Conservation (phyloP, 371 early-diverging fungal genomes). For the Chytridium lagenaria region DNA sequence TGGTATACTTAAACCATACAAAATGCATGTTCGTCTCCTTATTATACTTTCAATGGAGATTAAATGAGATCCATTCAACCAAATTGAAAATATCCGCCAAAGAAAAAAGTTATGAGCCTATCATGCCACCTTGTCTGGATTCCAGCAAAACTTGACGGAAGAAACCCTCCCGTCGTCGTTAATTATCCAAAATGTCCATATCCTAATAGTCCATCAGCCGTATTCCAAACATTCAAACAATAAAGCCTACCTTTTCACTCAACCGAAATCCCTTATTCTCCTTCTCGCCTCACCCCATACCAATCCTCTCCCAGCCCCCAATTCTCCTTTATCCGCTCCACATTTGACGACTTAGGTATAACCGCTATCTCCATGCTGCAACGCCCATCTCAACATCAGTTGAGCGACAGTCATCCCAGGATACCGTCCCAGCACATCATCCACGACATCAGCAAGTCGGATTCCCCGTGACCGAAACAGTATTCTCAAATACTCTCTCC, state of each 20-base stretch:
- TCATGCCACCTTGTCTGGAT: slow-evolving; percentile 16
- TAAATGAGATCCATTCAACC: background rate
- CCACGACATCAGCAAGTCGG: too few relatives aligned
- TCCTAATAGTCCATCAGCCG: too few relatives aligned
- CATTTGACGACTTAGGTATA: slow-evolving; percentile 70
- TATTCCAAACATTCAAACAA: too few relatives aligned
- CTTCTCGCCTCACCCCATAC: too few relatives aligned
- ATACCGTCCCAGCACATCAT: too few relatives aligned
- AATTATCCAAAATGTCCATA: slow-evolving; percentile 61
- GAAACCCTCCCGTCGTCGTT: slow-evolving; percentile 33
- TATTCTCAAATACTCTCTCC: slow-evolving; percentile 33
- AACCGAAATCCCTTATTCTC: too few relatives aligned
- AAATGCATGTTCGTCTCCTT: too few relatives aligned
- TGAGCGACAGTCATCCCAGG: slow-evolving; percentile 63
- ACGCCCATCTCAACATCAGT: slow-evolving; percentile 80
- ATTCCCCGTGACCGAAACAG: too few relatives aligned
- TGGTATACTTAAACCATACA: too few relatives aligned
- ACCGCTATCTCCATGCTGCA: slow-evolving; percentile 67
- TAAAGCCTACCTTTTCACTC: too few relatives aligned
- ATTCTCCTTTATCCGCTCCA: slow-evolving; percentile 63
- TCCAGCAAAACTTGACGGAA: slow-evolving; percentile 19
- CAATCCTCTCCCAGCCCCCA: slow-evolving; percentile 55
- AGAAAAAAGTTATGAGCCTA: background rate
- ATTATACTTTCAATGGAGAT: background rate
- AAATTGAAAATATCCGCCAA: background rate